Evolutionary conservation across 306 rosid genomes (phyloP), one percentile per base, ranked within the genome.

Genomic region (Macrotyloma uniflorum): DNA sequence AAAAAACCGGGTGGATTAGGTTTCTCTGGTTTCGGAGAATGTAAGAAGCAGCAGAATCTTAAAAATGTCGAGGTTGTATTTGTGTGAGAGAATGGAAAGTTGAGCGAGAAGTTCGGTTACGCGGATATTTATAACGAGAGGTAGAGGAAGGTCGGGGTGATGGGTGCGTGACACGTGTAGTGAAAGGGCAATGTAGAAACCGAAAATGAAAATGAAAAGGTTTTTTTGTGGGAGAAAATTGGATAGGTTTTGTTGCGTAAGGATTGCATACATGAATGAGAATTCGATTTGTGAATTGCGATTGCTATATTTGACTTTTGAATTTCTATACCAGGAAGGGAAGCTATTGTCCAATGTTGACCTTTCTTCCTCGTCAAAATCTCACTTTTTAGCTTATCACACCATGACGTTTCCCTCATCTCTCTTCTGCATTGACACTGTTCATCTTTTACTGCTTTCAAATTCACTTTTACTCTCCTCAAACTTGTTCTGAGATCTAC

Each of bases 111-210:
- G n/a, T 5, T 19, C 8, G 67, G 78, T 58, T 33, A 24, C 1
- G 32, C 1, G 19, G 57, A 30, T 88, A 77, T 82, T 85, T 69
- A 89, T 30, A 71, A 15, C 2, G 43, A 23, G 46, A 4, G 80
- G 18, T 22, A 11, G 3, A 36, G 50, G 38, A 50, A 78, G 5
- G 3, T 24, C 46, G 13, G 13, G 70, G 47, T 12, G 74, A 59
- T 46, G 70, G 62, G 20, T 38, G 61, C 22, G 12, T 66, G 90
- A 83, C 91, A 85, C 90, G 93, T 90, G 28, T 45, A 22, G 16
- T 82, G 61, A 51, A 82, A 87, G 86, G 80, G 91, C 87, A 58
- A 74, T 28, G 20, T 24, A 2, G 66, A 22, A 80, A 35, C 62
- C n/a, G 18, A 80, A 71, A 64, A 70, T 54, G 28, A 63, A 22